Evolutionary conservation across 139 green algal genomes (phyloP).

Genomic region (Chlorella sp.): DNA sequence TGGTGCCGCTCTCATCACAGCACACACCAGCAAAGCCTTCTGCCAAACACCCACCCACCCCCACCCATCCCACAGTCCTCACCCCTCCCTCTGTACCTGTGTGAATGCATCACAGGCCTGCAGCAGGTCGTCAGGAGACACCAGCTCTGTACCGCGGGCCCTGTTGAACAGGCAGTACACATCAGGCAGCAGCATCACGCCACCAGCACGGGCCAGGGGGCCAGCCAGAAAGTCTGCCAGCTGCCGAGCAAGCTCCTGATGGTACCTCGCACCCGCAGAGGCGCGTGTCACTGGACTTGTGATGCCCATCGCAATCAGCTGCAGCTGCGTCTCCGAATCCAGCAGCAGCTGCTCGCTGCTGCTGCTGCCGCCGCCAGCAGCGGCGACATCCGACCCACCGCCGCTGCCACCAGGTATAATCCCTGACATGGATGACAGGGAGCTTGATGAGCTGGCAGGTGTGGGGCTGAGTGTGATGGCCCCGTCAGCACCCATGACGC

Average conservation of each 20-base stretch:
- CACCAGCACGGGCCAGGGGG: constrained; percentile 51
- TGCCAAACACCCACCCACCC: neutral
- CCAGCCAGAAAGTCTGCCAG: constrained; percentile 69
- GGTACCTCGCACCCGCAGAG: constrained; percentile 74
- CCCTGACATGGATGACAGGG: too few relatives aligned
- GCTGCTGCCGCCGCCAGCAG: too few relatives aligned
- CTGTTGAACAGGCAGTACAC: constrained; percentile 95
- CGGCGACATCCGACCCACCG: too few relatives aligned
- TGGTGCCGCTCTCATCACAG: neutral
- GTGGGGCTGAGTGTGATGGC: too few relatives aligned
- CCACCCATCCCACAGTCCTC: neutral
- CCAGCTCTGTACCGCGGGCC: constrained; percentile 81
- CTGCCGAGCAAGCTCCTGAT: constrained; percentile 79
- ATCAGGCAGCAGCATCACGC: constrained; percentile 84
- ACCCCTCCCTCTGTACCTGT: constrained; percentile 15
- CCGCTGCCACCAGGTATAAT: too few relatives aligned
- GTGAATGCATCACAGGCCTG: constrained; percentile 41
- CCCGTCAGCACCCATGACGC: too few relatives aligned
- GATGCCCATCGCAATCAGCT: too few relatives aligned
- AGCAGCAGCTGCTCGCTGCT: too few relatives aligned
- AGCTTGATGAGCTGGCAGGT: too few relatives aligned
- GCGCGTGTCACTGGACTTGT: too few relatives aligned
- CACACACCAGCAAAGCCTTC: neutral
- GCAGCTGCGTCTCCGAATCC: neutral
- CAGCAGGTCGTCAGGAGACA: constrained; percentile 91